These are phyloP conservation scores for Monosporascus sp. DNA, from an alignment of 2,329 filamentous ascomycete species.

Conservation along the genomic window DNA sequence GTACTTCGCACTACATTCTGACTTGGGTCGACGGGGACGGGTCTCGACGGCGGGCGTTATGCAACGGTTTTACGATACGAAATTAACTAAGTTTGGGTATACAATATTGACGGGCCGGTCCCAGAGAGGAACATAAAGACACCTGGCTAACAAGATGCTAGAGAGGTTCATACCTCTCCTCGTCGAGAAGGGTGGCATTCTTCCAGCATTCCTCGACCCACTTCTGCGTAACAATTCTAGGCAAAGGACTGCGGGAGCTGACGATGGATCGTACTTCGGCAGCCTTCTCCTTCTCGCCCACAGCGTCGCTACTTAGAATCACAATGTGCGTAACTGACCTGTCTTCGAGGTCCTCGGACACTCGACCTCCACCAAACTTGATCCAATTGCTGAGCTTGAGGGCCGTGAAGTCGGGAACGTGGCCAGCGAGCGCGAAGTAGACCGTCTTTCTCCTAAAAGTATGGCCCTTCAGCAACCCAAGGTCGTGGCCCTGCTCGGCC, in stretches of 20 bases:
- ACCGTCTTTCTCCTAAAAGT: conserved; percentile 47
- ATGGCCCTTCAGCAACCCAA: conserved; percentile 45
- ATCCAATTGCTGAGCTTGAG: conserved; percentile 52
- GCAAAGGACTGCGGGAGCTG: conserved; percentile 46
- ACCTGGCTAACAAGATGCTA: conserved; percentile 2
- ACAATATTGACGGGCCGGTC: neutral
- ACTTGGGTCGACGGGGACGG: too few species aligned
- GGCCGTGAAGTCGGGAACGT: conserved; percentile 27
- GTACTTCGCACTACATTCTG: too few species aligned
- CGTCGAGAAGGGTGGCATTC: conserved; percentile 73
- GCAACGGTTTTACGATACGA: neutral
- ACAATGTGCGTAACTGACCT: conserved; percentile 67
- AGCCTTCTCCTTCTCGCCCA: conserved; percentile 34
- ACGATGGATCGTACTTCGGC: conserved; percentile 41
- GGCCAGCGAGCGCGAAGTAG: conserved; percentile 30
- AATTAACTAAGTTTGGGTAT: neutral
- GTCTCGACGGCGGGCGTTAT: neutral
- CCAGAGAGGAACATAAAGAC: neutral
- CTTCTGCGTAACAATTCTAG: conserved; percentile 60
- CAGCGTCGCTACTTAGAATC: conserved; percentile 40
- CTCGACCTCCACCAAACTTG: conserved; percentile 62
- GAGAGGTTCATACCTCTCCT: conserved; percentile 53
- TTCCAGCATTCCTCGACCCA: conserved; percentile 83
- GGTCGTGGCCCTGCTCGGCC: conserved; percentile 47
- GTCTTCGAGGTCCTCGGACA: conserved; percentile 47